Evolutionary conservation across 1,139 yeast species (phyloP), one percentile per base, ranked within the genome.

Genomic region (Zygosaccharomyces sapae): DNA sequence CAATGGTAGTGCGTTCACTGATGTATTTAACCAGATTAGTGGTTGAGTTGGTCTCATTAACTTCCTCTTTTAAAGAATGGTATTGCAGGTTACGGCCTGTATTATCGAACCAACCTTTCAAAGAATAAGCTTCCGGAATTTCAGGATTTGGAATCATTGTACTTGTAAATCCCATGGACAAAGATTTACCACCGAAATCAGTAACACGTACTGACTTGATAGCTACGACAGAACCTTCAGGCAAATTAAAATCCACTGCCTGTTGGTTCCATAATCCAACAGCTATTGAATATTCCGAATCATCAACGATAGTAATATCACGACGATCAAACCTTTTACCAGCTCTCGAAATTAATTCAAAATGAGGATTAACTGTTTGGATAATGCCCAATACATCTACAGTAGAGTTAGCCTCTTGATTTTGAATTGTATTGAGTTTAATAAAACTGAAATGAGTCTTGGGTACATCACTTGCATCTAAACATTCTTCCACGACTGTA

Each of bases 21-120:
- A 68, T 62, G 38, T 58, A 59, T 47, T 55, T 62, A 7, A 53
- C 49, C 27, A 55, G 44, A 36, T 53, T 54, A 3, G 66, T 58
- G 18, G 67, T 59, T 18, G 74, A 62, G 18, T 54, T 57, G 10
- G 54, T 55, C 2, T 61, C 44, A 7, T 67, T 64, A 6, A 63
- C 55, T 49, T 72, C 76, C 22, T 66, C 63, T 61, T 79, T 81
- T 65, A 86, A 69, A n/a, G 81, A 71, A 57, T 80, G 79, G 71
- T 85, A 88, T 35, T 67, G 70, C 53, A 79, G 81, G 50, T 73
- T 70, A 38, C 74, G 74, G 43, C 96, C 97, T 57, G 79, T 81
- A 43, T 83, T 78, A 61, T 88, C 96, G 62, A 81, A 94, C 99
- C 99, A 94, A 4, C 97, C 97, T 67, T 88, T 87, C 57, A 94